Base-by-base conservation (phyloP, 305 asterid species). In the Fraxinus baroniana region DNA sequence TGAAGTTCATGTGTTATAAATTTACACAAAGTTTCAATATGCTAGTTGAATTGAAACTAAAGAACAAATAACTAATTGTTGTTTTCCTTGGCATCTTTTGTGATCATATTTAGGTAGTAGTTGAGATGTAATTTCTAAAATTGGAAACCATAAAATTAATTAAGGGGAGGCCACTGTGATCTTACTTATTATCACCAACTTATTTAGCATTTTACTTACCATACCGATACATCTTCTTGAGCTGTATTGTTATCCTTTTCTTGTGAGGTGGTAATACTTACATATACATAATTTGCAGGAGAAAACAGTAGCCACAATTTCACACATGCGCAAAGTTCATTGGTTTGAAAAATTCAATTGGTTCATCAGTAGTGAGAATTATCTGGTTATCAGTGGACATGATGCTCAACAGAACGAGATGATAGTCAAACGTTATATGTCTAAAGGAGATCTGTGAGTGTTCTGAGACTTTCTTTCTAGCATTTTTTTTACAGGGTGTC, bases 321-420 rank as follows among this genome's bases (percentile, higher is more conserved):
- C 98, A 60, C 98, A 94, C 88, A 95, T 95, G 90, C 98, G 98
- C 66, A 95, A 92, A 90, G 97, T 94, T 88, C 99, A 94, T 87
- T 95, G 99, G 99, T 95, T 95, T 91, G 99, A 95, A 88, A 95
- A 95, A 85, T 95, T 95, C 90, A 94, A 94, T 86, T 95, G 99
- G 99, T 95, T 95, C 89, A 87, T 95, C 88, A 95, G 97, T 91
- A 95, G 98, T 64, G 99, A 95, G 90, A 95, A 95, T 89, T 95
- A 95, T 91, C 90, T 95, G 83, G 89, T 95, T 86, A 89, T 94
- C 84, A 95, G 99, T 84, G 99, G 99, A 64, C 91, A 95, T 76
- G 99, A 95, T 90, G 99, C 98, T 78, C 98, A 94, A 79, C 99
- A 95, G 82, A 95, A 95, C 89, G 98, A 95, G 92, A 90, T 95